phyloP scores from a whole-genome alignment of 148 eudicot genomes.

The Chenopodium formosanum region DNA sequence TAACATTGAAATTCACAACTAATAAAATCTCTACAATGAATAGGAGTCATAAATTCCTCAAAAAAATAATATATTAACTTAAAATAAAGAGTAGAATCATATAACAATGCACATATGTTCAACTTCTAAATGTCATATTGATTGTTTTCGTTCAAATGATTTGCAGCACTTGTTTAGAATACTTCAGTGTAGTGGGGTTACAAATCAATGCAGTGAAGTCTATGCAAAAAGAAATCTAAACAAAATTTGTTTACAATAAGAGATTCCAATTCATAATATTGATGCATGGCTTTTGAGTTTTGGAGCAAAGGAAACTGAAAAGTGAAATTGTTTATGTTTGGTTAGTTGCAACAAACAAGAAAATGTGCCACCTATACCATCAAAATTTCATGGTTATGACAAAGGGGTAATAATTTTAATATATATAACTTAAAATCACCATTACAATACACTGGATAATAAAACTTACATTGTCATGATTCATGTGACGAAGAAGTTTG shows the following conservation, averaged over 20 bases:
- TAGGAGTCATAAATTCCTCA: too few relatives aligned
- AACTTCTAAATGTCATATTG: neutral
- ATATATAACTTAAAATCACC: neutral
- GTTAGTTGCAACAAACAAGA: neutral
- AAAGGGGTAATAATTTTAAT: neutral
- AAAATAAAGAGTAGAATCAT: neutral
- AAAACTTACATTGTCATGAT: slow-evolving; percentile 70
- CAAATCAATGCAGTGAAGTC: neutral
- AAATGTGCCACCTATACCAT: too few relatives aligned
- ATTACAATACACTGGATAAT: neutral
- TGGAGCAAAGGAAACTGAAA: neutral
- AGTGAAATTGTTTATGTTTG: neutral
- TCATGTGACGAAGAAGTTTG: slow-evolving; percentile 78
- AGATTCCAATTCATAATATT: neutral
- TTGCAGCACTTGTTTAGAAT: neutral
- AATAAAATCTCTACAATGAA: neutral
- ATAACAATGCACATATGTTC: neutral
- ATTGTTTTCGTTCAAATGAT: neutral
- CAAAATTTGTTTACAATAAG: neutral
- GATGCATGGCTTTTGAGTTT: neutral
- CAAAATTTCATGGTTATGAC: too few relatives aligned
- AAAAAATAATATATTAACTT: neutral
- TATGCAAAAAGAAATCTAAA: neutral
- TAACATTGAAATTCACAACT: neutral
- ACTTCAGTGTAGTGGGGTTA: neutral